Conservation (phyloP, 1,139 yeast species). For the Debaryomyces nepalensis region DNA sequence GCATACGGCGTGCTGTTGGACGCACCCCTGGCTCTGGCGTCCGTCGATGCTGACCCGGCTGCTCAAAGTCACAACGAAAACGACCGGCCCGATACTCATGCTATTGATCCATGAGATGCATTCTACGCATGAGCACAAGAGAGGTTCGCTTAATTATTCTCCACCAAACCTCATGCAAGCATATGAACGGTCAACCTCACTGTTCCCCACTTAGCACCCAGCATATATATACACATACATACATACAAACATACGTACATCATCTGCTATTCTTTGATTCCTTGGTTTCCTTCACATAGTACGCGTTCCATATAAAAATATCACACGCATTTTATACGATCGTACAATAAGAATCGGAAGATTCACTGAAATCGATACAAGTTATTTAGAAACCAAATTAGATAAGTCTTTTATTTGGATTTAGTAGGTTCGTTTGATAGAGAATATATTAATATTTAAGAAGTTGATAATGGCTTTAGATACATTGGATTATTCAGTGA, state of each 20-base stretch:
- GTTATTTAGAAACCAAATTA: not conserved
- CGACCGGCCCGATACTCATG: too few relatives aligned
- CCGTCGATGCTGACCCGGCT: not conserved
- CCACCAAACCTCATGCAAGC: too few relatives aligned
- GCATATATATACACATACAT: too few relatives aligned
- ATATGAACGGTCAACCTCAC: too few relatives aligned
- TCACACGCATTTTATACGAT: slow-evolving; percentile 7
- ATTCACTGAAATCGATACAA: not conserved
- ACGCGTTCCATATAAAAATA: not conserved
- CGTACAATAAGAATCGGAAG: slow-evolving; percentile 5
- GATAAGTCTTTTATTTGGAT: not conserved
- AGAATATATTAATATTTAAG: not conserved
- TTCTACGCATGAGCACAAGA: too few relatives aligned
- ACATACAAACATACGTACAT: too few relatives aligned
- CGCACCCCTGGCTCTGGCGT: not conserved
- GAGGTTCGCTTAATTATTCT: too few relatives aligned
- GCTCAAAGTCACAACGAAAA: not conserved
- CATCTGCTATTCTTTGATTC: too few relatives aligned
- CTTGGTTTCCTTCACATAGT: not conserved
- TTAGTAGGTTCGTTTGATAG: slow-evolving; percentile 1
- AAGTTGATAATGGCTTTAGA: slow-evolving; percentile 53
- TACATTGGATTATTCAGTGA: slow-evolving; percentile 70
- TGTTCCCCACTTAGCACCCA: too few relatives aligned
- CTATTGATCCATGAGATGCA: too few relatives aligned
- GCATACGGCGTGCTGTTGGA: slow-evolving; percentile 24